Evolutionary conservation across 2,329 filamentous ascomycete genomes (phyloP).

Genomic region (Sporothrix pseudoabietina): DNA sequence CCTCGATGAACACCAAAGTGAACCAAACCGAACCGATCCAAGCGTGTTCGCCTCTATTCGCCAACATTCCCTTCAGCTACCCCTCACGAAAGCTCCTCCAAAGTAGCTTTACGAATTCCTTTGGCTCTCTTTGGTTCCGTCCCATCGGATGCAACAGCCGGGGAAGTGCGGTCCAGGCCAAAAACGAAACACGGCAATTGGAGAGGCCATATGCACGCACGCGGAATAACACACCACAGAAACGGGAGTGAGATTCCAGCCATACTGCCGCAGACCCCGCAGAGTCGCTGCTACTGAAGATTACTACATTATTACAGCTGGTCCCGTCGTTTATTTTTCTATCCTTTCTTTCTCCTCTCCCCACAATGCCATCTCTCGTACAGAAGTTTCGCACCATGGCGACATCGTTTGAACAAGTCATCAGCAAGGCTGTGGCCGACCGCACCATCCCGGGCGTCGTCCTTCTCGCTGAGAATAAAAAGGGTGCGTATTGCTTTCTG

Average conservation of each 20-base stretch:
- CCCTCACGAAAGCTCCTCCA: slow-evolving; percentile 12
- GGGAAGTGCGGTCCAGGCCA: background rate
- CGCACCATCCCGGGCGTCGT: slow-evolving; percentile 35
- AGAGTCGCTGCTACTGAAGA: no score
- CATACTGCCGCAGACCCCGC: background rate
- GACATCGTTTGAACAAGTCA: slow-evolving; percentile 32
- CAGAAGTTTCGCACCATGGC: slow-evolving; percentile 20
- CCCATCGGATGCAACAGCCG: slow-evolving; percentile 26
- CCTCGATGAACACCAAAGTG: background rate
- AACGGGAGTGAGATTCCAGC: background rate
- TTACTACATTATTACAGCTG: background rate
- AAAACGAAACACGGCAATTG: slow-evolving; percentile 1
- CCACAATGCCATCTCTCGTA: background rate
- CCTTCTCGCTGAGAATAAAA: slow-evolving; percentile 34
- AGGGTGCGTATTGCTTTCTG: slow-evolving; percentile 18
- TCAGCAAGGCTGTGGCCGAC: slow-evolving; percentile 34
- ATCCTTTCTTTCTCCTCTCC: background rate
- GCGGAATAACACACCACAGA: background rate
- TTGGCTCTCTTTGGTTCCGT: slow-evolving; percentile 5
- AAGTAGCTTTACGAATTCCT: background rate
- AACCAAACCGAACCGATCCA: background rate
- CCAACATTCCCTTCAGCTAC: background rate
- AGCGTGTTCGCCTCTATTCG: background rate
- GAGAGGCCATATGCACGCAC: background rate
- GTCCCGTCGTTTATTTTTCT: background rate